Evolutionary conservation across 202 grass and related monocot genomes (phyloP), one percentile per base, ranked within the genome.

Genomic region (Carex sylvatica): DNA sequence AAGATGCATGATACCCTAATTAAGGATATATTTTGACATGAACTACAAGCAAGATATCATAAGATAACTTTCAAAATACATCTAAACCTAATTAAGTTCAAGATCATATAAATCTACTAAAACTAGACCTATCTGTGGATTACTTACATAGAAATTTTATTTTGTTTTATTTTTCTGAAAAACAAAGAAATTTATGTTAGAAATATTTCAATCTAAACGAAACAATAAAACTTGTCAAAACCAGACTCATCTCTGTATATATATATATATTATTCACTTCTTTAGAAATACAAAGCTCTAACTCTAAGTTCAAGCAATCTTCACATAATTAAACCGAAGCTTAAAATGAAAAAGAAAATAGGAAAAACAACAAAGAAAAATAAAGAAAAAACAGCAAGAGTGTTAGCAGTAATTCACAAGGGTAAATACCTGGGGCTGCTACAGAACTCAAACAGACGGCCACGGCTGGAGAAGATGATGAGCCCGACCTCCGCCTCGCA

Each of bases 381-480:
- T 9, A 47, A 70, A 51, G 7, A 18, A 20, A 20, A 9, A 49
- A 49, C 11, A 49, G 11, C 2, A 7, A 70, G 36, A 40, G 18
- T 22, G 3, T 46, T 79, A 44, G 6, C 23, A 65, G 63, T 2
- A 78, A 54, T 60, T 59, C 1, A 71, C 33, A 59, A 20, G 19
- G 4, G 55, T 70, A 20, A 81, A 36, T 88, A 93, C 91, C 91
- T 88, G 31, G 84, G 84, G 4, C 65, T 91, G 74, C 91, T 93
- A 65, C 84, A 93, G 87, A 89, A 93, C 91, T 93, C 89, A 74
- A 91, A 93, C 78, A 93, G 89, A 68, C 91, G 89, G 79, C 91
- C 87, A n/a, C 89, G 89, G 82, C 86, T 85, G 86, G 91, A 93
- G 84, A 91, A 93, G 87, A 91, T 93, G 78, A 93, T 89, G 86